phyloP scores from a whole-genome alignment of 2,329 filamentous ascomycete genomes.

The Colletotrichum caudatum region DNA sequence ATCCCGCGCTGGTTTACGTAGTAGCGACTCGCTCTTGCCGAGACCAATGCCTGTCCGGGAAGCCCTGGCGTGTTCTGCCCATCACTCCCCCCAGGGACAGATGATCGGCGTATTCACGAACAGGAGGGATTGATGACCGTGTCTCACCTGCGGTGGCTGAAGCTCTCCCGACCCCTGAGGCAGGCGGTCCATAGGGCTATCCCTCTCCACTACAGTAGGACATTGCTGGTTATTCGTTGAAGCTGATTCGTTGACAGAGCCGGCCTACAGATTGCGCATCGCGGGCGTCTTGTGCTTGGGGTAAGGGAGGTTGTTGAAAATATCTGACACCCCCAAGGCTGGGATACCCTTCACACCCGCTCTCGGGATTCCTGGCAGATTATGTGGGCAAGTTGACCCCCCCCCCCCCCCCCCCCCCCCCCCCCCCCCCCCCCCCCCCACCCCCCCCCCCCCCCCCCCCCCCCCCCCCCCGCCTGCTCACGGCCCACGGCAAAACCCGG shows the following conservation, averaged over 20 bases:
- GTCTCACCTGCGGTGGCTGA: constrained; percentile 30
- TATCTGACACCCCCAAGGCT: background rate
- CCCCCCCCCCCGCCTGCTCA: constrained; percentile 19
- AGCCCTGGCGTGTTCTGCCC: constrained; percentile 29
- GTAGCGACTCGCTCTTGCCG: constrained; percentile 32
- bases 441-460: no score
- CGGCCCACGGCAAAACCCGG: constrained; percentile 6
- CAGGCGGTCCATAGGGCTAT: constrained; percentile 23
- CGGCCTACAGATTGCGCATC: background rate
- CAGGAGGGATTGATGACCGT: constrained; percentile 11
- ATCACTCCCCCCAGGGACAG: constrained; percentile 6
- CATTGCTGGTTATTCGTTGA: background rate
- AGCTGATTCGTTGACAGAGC: background rate
- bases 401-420: no score
- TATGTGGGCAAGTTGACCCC: constrained; percentile 25
- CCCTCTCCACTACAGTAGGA: background rate
- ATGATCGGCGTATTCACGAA: constrained; percentile 18
- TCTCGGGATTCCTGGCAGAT: constrained; percentile 23
- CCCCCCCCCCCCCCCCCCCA: no score
- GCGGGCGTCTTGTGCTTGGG: background rate
- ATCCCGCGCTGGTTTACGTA: background rate
- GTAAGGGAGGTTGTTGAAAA: background rate
- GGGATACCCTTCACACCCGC: constrained; percentile 10
- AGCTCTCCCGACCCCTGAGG: background rate
- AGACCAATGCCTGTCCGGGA: background rate